Evolutionary conservation across 257 asterid genomes (phyloP), one percentile per base, ranked within the genome.

Genomic region (Mentha longifolia): DNA sequence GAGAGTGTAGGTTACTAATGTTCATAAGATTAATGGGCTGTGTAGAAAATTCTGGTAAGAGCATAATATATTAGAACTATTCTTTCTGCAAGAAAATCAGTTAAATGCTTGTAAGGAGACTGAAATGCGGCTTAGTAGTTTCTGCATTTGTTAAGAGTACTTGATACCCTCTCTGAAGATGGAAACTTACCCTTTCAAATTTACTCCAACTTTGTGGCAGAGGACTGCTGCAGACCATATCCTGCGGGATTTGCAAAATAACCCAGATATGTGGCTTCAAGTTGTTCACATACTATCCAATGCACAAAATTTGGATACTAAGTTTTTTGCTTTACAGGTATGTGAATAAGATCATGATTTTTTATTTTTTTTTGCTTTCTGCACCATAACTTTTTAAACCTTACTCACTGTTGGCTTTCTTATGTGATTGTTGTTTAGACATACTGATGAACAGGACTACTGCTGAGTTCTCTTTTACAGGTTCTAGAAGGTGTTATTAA

Each of bases 231-330:
- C 99, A 5, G 98, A 95, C 76, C 95, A 78, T 77, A 86, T 95
- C 60, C 81, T 95, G 91, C 89, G 98, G 37, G 99, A 92, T 77
- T 78, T 95, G 86, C 99, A 95, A 87, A 86, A 78, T 63, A 92
- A 92, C 75, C 96, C 94, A 9, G 96, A 92, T 62, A 95, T 86
- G 96, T 95, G 99, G 99, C 98, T 90, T 81, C 99, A 92, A 92
- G 99, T 95, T 71, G 98, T 90, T 78, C 98, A 92, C 82, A 90
- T 95, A 79, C 82, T 95, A 65, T 87, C 98, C 33, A 90, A 67
- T 70, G 78, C 99, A 16, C 94, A 90, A 59, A 88, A 72, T 79
- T 73, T 92, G 85, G 87, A 95, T 81, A 87, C 98, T 72, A 95
- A 95, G 74, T 92, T 89, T 79, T 95, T 90, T 63, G 91, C 99